Evolutionary conservation across 2,329 filamentous ascomycete genomes (phyloP).

Genomic region (Xylariales sp.): DNA sequence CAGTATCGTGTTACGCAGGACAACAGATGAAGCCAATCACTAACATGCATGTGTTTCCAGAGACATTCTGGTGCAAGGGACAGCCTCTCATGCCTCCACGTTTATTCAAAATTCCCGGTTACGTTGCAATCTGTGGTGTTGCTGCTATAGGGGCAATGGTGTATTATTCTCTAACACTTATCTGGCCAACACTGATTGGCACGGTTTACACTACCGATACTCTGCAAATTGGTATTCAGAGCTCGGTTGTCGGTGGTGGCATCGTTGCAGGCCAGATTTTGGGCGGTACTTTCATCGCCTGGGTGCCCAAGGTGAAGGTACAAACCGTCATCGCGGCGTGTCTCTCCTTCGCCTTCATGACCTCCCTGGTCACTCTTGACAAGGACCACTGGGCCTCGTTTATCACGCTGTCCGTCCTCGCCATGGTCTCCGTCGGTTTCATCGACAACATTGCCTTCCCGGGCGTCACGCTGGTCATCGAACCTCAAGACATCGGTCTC

Average conservation of each 20-base stretch:
- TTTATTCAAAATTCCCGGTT: slow-evolving; percentile 36
- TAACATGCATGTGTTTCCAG: too few species aligned
- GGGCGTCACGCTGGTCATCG: slow-evolving; percentile 39
- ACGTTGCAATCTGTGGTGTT: slow-evolving; percentile 31
- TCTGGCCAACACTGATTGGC: slow-evolving; percentile 39
- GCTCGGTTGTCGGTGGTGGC: slow-evolving; percentile 34
- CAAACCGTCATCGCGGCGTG: slow-evolving; percentile 27
- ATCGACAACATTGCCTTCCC: slow-evolving; percentile 36
- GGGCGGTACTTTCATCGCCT: slow-evolving; percentile 29
- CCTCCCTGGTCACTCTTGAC: slow-evolving; percentile 23
- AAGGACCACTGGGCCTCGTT: slow-evolving; percentile 21
- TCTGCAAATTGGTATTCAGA: slow-evolving; percentile 35
- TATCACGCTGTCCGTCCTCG: slow-evolving; percentile 28
- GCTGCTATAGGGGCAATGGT: slow-evolving; percentile 38
- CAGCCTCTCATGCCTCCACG: slow-evolving; percentile 36
- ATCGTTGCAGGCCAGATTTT: slow-evolving; percentile 34
- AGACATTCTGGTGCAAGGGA: slow-evolving; percentile 28
- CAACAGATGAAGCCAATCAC: too few species aligned
- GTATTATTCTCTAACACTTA: slow-evolving; percentile 38
- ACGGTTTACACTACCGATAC: slow-evolving; percentile 33
- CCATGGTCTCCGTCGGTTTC: slow-evolving; percentile 26
- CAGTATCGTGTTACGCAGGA: neutral
- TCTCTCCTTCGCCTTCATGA: slow-evolving; percentile 27
- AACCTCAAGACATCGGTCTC: slow-evolving; percentile 41
- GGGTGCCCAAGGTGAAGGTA: slow-evolving; percentile 29